Conservation (phyloP, 2,329 filamentous ascomycete species). For the Chalaropsis ovoidea region DNA sequence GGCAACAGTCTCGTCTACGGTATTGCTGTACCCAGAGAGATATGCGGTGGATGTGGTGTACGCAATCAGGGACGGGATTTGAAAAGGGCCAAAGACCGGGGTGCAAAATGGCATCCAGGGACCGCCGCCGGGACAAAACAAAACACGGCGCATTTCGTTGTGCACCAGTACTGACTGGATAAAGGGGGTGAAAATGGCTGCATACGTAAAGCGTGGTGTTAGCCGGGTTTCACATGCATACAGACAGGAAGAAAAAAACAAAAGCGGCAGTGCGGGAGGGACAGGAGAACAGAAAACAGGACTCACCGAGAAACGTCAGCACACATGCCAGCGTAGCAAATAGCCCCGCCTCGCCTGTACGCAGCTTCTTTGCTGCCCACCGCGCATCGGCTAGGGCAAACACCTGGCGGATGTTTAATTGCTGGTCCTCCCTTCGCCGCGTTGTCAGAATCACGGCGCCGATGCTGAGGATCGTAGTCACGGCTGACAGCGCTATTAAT, state of each 20-base stretch:
- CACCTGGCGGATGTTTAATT: conserved; percentile 20
- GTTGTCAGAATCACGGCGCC: conserved; percentile 21
- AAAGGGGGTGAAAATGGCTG: conserved; percentile 21
- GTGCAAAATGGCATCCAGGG: conserved; percentile 22
- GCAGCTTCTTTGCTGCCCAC: conserved; percentile 20
- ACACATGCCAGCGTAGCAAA: conserved; percentile 21
- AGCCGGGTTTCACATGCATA: background rate
- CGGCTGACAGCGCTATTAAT: conserved; percentile 19
- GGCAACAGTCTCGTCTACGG: conserved; percentile 16
- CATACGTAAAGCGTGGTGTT: background rate
- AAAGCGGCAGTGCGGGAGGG: background rate
- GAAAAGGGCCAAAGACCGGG: conserved; percentile 4
- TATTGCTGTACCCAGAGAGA: conserved; percentile 21
- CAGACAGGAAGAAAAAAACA: too few relatives aligned
- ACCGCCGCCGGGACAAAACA: conserved; percentile 21
- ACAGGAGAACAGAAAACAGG: background rate
- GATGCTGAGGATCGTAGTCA: conserved; percentile 14
- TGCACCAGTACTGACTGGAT: conserved; percentile 20
- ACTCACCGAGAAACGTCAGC: conserved; percentile 17
- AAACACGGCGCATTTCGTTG: conserved; percentile 14
- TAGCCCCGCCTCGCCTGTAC: conserved; percentile 8
- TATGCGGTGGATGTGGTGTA: conserved; percentile 21
- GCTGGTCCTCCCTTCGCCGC: conserved; percentile 8
- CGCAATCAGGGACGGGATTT: conserved; percentile 21
- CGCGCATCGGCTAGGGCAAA: conserved; percentile 23